Conservation (phyloP, 768 basidiomycete species). For the Boletus rubroflammeus region DNA sequence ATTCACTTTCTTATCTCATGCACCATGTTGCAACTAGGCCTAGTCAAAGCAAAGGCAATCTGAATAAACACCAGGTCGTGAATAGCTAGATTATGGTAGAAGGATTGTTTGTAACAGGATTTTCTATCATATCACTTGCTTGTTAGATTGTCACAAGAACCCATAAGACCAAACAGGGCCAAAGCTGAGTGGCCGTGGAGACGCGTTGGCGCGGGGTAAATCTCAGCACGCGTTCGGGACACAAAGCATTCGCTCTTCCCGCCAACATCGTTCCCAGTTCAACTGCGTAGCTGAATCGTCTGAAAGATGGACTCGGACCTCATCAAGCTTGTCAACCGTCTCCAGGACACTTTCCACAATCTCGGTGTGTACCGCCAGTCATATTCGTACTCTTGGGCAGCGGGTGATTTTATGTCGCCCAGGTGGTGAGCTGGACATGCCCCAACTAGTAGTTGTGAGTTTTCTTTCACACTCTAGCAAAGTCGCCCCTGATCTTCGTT, state of each 20-base stretch:
- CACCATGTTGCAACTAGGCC: conserved; percentile 45
- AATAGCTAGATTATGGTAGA: conserved; percentile 30
- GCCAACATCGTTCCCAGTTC: conserved; percentile 3
- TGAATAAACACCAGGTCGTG: conserved; percentile 36
- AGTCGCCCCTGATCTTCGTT: neutral
- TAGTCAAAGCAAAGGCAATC: conserved; percentile 91
- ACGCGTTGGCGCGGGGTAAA: conserved; percentile 27
- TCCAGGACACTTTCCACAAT: conserved; percentile 90
- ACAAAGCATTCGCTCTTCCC: conserved; percentile 1
- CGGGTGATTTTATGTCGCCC: conserved; percentile 11
- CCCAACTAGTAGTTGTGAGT: conserved; percentile 84
- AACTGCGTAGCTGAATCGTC: neutral
- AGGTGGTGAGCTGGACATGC: conserved; percentile 93
- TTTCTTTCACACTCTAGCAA: neutral
- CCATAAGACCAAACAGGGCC: conserved; percentile 20
- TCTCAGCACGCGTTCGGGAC: conserved; percentile 18
- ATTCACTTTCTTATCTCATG: neutral
- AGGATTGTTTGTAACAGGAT: conserved; percentile 1
- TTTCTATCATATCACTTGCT: conserved; percentile 5
- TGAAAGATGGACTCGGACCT: conserved; percentile 85
- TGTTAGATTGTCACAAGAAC: neutral
- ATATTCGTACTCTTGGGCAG: conserved; percentile 1
- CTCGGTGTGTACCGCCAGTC: conserved; percentile 53
- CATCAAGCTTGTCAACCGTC: conserved; percentile 90
- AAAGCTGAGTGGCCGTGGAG: conserved; percentile 30